Evolutionary conservation across 75 land plant species (phyloP).

Genomic region (Cunninghamia lanceolata): DNA sequence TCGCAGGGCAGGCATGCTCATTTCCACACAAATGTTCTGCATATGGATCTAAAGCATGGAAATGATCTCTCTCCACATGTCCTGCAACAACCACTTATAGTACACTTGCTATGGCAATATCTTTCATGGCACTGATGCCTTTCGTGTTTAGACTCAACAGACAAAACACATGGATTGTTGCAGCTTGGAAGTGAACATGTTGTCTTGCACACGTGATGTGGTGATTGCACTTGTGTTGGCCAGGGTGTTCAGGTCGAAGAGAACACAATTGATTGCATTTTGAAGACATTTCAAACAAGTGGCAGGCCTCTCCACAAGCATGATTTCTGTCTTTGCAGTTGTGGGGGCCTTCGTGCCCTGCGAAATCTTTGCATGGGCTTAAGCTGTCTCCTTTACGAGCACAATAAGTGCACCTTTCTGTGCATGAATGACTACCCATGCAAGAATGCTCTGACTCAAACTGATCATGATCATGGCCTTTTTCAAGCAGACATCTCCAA

Average conservation of each 20-base stretch:
- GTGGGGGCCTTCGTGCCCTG: neutral
- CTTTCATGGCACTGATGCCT: constrained; percentile 25
- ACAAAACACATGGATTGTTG: constrained; percentile 18
- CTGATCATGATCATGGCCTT: constrained; percentile 23
- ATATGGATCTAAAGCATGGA: neutral
- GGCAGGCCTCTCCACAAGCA: neutral
- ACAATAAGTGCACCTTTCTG: constrained; percentile 25
- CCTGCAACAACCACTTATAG: constrained; percentile 22
- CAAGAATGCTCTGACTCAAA: constrained; percentile 28
- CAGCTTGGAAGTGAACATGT: constrained; percentile 27
- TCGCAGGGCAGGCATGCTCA: constrained; percentile 18
- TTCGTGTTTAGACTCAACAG: constrained; percentile 18
- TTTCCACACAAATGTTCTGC: constrained; percentile 20
- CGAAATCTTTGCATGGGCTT: neutral
- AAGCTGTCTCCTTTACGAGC: constrained; percentile 10
- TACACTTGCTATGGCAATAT: constrained; percentile 19
- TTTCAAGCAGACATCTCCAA: constrained; percentile 21
- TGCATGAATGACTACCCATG: constrained; percentile 24
- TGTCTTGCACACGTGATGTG: constrained; percentile 23
- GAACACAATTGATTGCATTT: neutral
- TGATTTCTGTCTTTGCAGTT: constrained; percentile 1
- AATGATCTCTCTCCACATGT: neutral
- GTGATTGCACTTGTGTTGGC: constrained; percentile 33
- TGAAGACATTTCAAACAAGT: neutral
- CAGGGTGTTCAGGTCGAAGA: constrained; percentile 26